These are phyloP conservation scores for Ascoidea tarda DNA, from an alignment of 805 yeast species.

Conservation along the genomic window DNA sequence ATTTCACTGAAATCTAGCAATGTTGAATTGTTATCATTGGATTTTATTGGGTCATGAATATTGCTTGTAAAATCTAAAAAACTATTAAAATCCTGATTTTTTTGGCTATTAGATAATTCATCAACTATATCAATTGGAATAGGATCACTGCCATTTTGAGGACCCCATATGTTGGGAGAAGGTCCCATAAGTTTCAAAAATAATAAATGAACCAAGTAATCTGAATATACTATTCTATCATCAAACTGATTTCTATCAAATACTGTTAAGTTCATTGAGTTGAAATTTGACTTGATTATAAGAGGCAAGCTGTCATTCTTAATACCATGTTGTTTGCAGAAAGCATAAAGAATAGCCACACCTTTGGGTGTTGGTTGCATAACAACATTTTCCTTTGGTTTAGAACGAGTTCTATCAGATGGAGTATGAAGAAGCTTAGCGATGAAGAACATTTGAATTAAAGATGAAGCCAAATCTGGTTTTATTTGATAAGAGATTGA, in stretches of 20 bases:
- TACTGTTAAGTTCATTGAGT: slow-evolving; percentile 55
- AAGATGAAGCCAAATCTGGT: slow-evolving; percentile 29
- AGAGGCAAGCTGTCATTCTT: slow-evolving; percentile 23
- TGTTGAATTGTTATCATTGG: slow-evolving; percentile 15
- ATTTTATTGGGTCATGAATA: slow-evolving; percentile 9
- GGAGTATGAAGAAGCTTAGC: slow-evolving; percentile 66
- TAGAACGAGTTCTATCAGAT: slow-evolving; percentile 47
- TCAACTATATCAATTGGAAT: slow-evolving; percentile 17
- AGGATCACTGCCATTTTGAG: slow-evolving; percentile 35
- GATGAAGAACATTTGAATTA: slow-evolving; percentile 37
- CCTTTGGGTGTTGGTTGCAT: slow-evolving; percentile 92
- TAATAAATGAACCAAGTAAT: slow-evolving; percentile 47
- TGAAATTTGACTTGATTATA: slow-evolving; percentile 41
- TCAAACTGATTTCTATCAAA: slow-evolving; percentile 51
- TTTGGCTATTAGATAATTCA: slow-evolving; percentile 15
- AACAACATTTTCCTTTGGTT: slow-evolving; percentile 25
- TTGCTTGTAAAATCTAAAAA: slow-evolving; percentile 4
- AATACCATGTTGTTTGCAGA: slow-evolving; percentile 43
- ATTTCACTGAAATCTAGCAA: neutral
- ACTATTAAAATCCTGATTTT: slow-evolving; percentile 14
- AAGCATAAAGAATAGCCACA: slow-evolving; percentile 49
- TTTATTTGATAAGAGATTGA: slow-evolving; percentile 41
- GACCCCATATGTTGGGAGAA: slow-evolving; percentile 56
- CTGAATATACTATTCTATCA: slow-evolving; percentile 48
- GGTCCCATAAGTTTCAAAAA: slow-evolving; percentile 53